Conservation (phyloP, 768 basidiomycete genomes). For the Panus rudis region DNA sequence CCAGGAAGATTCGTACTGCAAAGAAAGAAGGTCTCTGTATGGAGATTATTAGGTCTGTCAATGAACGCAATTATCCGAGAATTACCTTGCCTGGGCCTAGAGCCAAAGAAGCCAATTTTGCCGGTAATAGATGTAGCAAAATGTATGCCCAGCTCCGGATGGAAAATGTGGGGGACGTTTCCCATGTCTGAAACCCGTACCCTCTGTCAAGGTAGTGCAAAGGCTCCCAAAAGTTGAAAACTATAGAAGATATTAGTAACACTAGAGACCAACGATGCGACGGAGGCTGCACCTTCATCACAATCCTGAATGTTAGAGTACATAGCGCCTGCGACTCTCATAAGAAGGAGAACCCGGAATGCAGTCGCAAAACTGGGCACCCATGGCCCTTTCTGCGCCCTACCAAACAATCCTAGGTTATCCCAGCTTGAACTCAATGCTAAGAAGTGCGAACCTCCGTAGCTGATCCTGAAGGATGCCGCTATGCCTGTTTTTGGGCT, state of each 20-base stretch:
- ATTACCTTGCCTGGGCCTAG: slow-evolving; percentile 69
- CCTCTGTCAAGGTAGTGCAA: slow-evolving; percentile 85
- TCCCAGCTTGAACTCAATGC: slow-evolving; percentile 2
- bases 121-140: slow-evolving; percentile 66
- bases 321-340: slow-evolving; percentile 85
- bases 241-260: slow-evolving; percentile 35
- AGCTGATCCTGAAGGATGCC: slow-evolving; percentile 79
- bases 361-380: slow-evolving; percentile 80
- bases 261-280: background rate
- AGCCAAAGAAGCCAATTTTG: slow-evolving; percentile 45
- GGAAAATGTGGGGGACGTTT: slow-evolving; percentile 84
- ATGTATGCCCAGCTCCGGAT: slow-evolving; percentile 95
- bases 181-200: slow-evolving; percentile 97
- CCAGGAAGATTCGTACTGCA: slow-evolving; percentile 74
- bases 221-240: slow-evolving; percentile 99
- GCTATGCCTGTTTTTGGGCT: slow-evolving; percentile 37
- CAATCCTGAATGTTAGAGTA: slow-evolving; percentile 94
- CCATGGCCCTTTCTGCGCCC: slow-evolving; percentile 74
- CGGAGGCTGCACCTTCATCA: slow-evolving; percentile 71
- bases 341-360: slow-evolving; percentile 71
- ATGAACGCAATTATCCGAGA: too few relatives aligned
- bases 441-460: slow-evolving; percentile 43
- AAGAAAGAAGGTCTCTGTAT: slow-evolving; percentile 83
- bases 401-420: slow-evolving; percentile 22
- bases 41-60: too few relatives aligned